Conservation (phyloP, 2,329 filamentous ascomycete genomes). For the Aureobasidium sp. region DNA sequence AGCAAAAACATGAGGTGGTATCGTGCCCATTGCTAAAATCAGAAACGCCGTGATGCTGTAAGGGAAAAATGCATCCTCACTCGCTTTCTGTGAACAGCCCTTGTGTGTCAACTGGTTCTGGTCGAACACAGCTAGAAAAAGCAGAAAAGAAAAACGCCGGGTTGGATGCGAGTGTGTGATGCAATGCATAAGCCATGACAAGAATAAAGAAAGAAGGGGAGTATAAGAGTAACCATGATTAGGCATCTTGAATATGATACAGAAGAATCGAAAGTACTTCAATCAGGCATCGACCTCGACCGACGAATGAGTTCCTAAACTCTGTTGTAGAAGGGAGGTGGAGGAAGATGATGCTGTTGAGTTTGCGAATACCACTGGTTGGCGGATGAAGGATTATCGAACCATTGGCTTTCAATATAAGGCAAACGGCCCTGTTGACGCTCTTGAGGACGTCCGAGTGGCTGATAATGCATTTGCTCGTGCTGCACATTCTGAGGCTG, state of each 20-base stretch:
- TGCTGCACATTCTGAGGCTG: constrained; percentile 35
- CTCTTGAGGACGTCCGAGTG: constrained; percentile 39
- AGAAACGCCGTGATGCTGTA: background rate
- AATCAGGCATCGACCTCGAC: background rate
- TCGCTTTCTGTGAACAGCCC: no score
- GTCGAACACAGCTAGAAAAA: no score
- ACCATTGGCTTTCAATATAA: constrained; percentile 29
- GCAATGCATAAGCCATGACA: constrained; percentile 1
- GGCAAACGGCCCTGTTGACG: constrained; percentile 37
- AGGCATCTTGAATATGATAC: constrained; percentile 6
- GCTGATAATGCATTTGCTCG: constrained; percentile 45
- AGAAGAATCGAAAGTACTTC: constrained; percentile 1
- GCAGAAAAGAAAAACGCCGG: background rate
- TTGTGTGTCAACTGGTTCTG: no score
- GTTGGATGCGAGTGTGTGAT: background rate
- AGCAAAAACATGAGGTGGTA: background rate
- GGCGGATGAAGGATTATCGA: constrained; percentile 16
- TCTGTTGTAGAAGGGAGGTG: constrained; percentile 4
- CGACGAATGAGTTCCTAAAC: background rate
- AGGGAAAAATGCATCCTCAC: background rate
- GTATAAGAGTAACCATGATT: background rate
- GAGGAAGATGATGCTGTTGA: background rate
- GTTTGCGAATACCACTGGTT: constrained; percentile 10
- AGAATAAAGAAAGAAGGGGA: background rate
- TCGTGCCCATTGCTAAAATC: background rate